These are phyloP conservation scores for Apophysomyces elegans DNA, from an alignment of 371 early-diverging fungal species.

Conservation along the genomic window DNA sequence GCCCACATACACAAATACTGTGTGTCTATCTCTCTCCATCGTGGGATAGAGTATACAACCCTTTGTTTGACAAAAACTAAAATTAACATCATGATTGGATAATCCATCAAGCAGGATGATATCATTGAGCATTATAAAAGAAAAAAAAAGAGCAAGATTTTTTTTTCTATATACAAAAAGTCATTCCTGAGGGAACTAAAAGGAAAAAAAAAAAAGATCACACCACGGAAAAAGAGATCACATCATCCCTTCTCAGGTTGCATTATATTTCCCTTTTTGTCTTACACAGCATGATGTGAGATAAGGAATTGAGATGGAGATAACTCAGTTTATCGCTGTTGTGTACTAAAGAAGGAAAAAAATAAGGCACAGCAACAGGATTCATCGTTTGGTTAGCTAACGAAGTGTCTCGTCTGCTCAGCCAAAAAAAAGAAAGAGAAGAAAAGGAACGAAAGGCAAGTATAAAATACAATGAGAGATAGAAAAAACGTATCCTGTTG, in stretches of 20 bases:
- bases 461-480: too few species aligned
- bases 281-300: not conserved
- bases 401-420: too few species aligned
- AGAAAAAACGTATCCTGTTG: too few species aligned
- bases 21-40: too few species aligned
- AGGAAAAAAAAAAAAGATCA: not conserved
- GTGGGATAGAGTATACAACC: not conserved
- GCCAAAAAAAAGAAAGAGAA: too few species aligned
- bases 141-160: too few species aligned
- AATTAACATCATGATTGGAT: not conserved
- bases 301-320: not conserved
- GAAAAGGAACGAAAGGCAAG: too few species aligned
- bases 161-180: not conserved
- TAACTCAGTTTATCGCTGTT: not conserved
- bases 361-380: too few species aligned
- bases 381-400: too few species aligned
- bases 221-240: slow-evolving; percentile 5
- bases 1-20: too few species aligned
- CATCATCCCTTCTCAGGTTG: slow-evolving; percentile 7
- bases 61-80: not conserved
- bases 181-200: not conserved
- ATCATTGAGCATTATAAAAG: not conserved
- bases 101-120: not conserved
- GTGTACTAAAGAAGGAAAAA: too few species aligned
- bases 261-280: not conserved